phyloP scores from a whole-genome alignment of 305 asterid species.

The Fraxinus angustifolia region DNA sequence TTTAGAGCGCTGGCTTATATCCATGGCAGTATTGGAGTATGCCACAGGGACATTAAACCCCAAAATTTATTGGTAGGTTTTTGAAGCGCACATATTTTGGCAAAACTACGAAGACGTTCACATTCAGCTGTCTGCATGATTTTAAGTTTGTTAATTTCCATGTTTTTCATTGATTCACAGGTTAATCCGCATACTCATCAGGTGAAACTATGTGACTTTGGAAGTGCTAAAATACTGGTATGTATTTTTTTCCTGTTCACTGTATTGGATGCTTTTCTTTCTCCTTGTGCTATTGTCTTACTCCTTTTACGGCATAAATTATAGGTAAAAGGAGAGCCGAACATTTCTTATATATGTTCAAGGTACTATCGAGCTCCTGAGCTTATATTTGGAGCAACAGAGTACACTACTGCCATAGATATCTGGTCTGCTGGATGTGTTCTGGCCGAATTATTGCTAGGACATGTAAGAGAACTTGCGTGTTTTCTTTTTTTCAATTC shows the following conservation, averaged over 20 bases:
- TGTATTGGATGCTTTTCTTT: neutral
- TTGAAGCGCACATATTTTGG: neutral
- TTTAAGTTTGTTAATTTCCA: neutral
- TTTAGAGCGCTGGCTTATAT: slow-evolving; percentile 71
- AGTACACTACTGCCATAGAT: slow-evolving; percentile 71
- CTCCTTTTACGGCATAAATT: slow-evolving; percentile 13
- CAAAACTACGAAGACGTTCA: neutral
- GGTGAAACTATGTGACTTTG: slow-evolving; percentile 82
- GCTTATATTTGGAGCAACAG: slow-evolving; percentile 76
- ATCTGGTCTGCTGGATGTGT: slow-evolving; percentile 92
- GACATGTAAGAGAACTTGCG: slow-evolving; percentile 49
- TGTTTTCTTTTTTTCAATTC: neutral
- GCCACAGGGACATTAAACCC: slow-evolving; percentile 91
- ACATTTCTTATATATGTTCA: slow-evolving; percentile 76
- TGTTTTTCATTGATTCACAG: slow-evolving; percentile 35
- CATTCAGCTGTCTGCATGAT: neutral
- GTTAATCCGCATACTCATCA: slow-evolving; percentile 86
- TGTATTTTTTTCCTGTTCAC: slow-evolving; percentile 21
- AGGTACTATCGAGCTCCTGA: slow-evolving; percentile 81
- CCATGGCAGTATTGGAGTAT: slow-evolving; percentile 74
- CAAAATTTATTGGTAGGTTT: slow-evolving; percentile 68
- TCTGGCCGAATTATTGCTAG: slow-evolving; percentile 67
- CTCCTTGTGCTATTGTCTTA: slow-evolving; percentile 6
- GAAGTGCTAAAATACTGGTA: slow-evolving; percentile 90
- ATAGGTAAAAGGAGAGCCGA: slow-evolving; percentile 78